Conservation (phyloP, 305 asterid species). For the Withania somnifera region DNA sequence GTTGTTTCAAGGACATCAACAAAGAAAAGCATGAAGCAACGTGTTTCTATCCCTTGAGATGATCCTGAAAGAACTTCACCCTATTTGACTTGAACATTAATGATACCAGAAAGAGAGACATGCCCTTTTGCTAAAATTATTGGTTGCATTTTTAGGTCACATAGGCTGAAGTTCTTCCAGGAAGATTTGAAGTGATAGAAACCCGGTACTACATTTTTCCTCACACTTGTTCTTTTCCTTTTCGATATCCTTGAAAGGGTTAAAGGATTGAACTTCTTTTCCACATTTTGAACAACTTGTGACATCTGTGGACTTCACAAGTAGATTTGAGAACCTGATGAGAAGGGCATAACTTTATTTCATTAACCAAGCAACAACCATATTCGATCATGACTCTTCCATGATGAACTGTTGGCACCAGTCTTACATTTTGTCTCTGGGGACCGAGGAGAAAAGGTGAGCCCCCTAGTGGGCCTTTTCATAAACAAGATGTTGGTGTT, state of each 20-base stretch:
- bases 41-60: conserved; percentile 9
- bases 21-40: conserved; percentile 14
- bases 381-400: too few species aligned
- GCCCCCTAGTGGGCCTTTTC: too few species aligned
- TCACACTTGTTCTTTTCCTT: conserved; percentile 20
- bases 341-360: too few species aligned
- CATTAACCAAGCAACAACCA: too few species aligned
- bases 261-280: conserved; percentile 23
- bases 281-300: conserved; percentile 25
- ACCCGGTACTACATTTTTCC: conserved; percentile 19
- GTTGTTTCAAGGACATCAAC: conserved; percentile 18
- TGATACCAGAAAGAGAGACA: not conserved
- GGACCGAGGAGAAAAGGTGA: too few species aligned
- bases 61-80: conserved; percentile 37
- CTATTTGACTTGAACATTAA: too few species aligned
- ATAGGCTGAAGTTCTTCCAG: conserved; percentile 43
- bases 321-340: not conserved
- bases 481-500: too few species aligned
- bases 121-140: conserved; percentile 52
- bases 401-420: too few species aligned
- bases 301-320: conserved; percentile 5
- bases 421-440: too few species aligned
- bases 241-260: conserved; percentile 19
- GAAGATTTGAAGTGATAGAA: conserved; percentile 13
- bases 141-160: conserved; percentile 41